phyloP scores from a whole-genome alignment of 1,284 basidiomycete genomes.

The Coniferiporia weirii region DNA sequence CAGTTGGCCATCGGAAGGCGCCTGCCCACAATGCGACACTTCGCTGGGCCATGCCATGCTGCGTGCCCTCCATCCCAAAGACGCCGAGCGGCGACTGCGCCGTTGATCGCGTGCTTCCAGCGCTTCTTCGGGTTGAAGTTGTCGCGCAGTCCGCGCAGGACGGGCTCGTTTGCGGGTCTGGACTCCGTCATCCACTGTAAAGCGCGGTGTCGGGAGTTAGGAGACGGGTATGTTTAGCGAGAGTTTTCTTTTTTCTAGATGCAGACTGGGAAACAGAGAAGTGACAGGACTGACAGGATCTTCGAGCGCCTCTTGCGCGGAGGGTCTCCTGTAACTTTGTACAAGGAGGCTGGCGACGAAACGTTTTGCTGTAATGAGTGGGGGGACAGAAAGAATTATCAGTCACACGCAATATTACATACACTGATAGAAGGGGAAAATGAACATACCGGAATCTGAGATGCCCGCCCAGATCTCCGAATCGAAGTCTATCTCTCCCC shows the following conservation, averaged over 20 bases:
- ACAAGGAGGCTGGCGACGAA: slow-evolving; percentile 33
- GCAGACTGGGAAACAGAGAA: slow-evolving; percentile 25
- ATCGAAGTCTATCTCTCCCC: not conserved
- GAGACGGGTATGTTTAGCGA: not conserved
- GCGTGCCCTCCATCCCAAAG: slow-evolving; percentile 28
- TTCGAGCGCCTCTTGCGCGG: no score
- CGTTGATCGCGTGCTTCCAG: slow-evolving; percentile 65
- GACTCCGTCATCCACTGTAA: slow-evolving; percentile 65
- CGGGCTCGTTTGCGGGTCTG: slow-evolving; percentile 57
- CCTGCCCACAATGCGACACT: no score
- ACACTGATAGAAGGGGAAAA: slow-evolving; percentile 61
- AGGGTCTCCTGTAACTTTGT: no score
- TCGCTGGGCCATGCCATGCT: slow-evolving; percentile 4
- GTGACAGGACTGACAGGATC: slow-evolving; percentile 4
- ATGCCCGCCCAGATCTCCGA: not conserved
- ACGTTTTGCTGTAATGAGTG: not conserved
- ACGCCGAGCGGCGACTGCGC: slow-evolving; percentile 52
- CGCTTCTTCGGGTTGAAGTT: slow-evolving; percentile 69
- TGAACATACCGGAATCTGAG: not conserved
- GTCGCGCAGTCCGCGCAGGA: slow-evolving; percentile 63
- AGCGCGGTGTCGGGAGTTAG: not conserved
- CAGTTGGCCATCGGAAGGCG: no score
- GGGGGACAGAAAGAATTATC: slow-evolving; percentile 42
- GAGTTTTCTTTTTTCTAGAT: not conserved
- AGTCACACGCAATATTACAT: slow-evolving; percentile 54